These are phyloP conservation scores for Penicillium brevicompactum DNA, from an alignment of 2,329 filamentous ascomycete species.

Conservation along the genomic window DNA sequence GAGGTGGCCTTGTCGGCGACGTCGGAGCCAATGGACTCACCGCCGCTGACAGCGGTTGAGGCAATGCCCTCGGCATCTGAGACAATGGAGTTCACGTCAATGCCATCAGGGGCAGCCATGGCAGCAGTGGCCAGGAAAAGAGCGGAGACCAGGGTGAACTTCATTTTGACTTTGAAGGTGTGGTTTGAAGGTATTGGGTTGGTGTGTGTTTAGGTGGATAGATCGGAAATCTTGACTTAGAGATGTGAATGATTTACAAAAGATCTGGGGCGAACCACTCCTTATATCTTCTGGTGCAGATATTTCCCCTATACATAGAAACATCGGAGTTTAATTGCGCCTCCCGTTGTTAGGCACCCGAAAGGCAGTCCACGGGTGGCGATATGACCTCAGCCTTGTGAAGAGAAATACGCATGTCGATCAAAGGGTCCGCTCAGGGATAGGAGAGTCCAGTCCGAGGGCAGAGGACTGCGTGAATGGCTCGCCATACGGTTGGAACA, in stretches of 20 bases:
- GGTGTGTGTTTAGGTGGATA: not conserved
- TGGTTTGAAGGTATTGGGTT: not conserved
- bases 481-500: constrained; percentile 2
- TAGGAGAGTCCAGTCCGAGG: not conserved
- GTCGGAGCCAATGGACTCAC: constrained; percentile 13
- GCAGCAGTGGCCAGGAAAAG: constrained; percentile 27
- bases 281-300: constrained; percentile 7
- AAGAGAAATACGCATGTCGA: constrained; percentile 6
- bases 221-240: not conserved
- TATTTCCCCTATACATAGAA: constrained; percentile 17
- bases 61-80: constrained; percentile 2
- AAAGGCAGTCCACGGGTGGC: constrained; percentile 19
- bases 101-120: constrained; percentile 20
- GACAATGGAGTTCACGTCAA: constrained; percentile 21
- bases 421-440: constrained; percentile 5
- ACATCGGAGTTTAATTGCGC: constrained; percentile 4
- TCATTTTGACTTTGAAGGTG: constrained; percentile 24
- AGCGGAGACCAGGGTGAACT: constrained; percentile 28
- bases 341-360: constrained; percentile 1
- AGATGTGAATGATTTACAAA: not conserved
- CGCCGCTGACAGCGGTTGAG: constrained; percentile 5
- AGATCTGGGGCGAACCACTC: constrained; percentile 3
- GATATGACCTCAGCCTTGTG: constrained; percentile 15
- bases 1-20: constrained; percentile 12
- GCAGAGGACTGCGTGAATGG: not conserved